Base-by-base conservation (phyloP, 139 green algal genomes). In the Tetradesmus lagerheimii region DNA sequence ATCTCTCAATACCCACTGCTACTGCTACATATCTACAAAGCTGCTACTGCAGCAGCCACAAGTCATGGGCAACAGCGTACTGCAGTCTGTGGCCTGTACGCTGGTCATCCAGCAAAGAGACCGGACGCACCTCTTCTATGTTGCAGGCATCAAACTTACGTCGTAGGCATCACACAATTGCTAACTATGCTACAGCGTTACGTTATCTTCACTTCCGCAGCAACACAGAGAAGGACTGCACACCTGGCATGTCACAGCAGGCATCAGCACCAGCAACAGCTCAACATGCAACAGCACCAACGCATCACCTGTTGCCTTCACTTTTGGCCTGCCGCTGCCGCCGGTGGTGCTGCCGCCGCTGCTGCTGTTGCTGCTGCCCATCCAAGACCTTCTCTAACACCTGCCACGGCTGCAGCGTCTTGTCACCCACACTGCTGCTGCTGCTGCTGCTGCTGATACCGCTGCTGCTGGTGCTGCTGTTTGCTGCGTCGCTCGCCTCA, bases 311-410 rank as follows among this genome's bases (percentile, higher is more conserved):
- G 57, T 71, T n/a, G 57, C 57, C 57, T 14, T 71, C 57, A 23
- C 57, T 71, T n/a, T n/a, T 71, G 2, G 57, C 57, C 31, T 71
- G 57, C 23, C 57, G 57, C 57, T 86, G 20, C 45, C 31, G 45
- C 83, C n/a, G 71, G 29, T 81, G 62, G 11, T 83, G 77, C 57
- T 47, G 83, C 62, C 76, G 83, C 38, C 38, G 83, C 27, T 27
- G 31, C 34, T 35, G 64, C 83, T 88, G 83, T 25, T 50, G 50
- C 38, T 64, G 25, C 39, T 62, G 23, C 8, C 4, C 27, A 9
- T 35, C 78, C 78, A 84, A 20, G 25, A 34, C 35, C 78, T 84
- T 84, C 8, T 84, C 35, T 0, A 84, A 25, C 23, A 23, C 39
- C 23, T 35, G 1, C 78, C 78, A 84, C 8, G 78, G 78, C 0